Evolutionary conservation across 805 yeast species (phyloP).

Genomic region (Candida patagonica): DNA sequence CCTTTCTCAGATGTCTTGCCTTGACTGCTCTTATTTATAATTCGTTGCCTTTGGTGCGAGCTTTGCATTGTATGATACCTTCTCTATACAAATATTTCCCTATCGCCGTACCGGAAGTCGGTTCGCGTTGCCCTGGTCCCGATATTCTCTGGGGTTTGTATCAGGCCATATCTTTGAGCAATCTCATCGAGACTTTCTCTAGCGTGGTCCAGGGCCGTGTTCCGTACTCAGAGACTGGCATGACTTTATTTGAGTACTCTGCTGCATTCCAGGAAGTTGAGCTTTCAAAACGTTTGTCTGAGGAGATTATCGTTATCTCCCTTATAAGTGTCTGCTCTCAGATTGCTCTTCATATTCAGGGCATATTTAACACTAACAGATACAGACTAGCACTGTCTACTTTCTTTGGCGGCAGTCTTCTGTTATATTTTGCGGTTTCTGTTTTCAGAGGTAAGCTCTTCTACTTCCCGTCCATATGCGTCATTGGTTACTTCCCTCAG

Average conservation of each 20-base stretch:
- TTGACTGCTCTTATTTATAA: conserved; percentile 29
- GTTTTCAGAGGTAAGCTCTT: conserved; percentile 34
- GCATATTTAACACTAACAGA: conserved; percentile 41
- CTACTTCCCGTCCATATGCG: conserved; percentile 45
- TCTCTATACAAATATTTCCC: conserved; percentile 6
- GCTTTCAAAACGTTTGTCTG: conserved; percentile 40
- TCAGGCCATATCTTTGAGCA: conserved; percentile 48
- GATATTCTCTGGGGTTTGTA: conserved; percentile 51
- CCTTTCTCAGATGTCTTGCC: conserved; percentile 33
- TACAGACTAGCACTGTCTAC: conserved; percentile 59
- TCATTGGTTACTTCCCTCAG: conserved; percentile 61
- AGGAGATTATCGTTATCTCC: conserved; percentile 43
- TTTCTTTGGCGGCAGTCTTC: conserved; percentile 44
- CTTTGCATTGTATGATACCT: conserved; percentile 20
- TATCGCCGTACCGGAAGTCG: neutral
- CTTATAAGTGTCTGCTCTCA: conserved; percentile 51
- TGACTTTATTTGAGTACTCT: conserved; percentile 68
- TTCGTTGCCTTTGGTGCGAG: conserved; percentile 29
- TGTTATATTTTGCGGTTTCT: conserved; percentile 38
- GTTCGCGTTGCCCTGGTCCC: conserved; percentile 35
- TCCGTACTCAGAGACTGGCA: conserved; percentile 56
- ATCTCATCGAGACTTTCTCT: conserved; percentile 57
- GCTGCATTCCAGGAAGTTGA: conserved; percentile 67
- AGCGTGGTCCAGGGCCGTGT: conserved; percentile 46
- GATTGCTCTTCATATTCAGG: conserved; percentile 53